Evolutionary conservation across 2,329 filamentous ascomycete species (phyloP).

Genomic region (Mycosphaerella sp.): DNA sequence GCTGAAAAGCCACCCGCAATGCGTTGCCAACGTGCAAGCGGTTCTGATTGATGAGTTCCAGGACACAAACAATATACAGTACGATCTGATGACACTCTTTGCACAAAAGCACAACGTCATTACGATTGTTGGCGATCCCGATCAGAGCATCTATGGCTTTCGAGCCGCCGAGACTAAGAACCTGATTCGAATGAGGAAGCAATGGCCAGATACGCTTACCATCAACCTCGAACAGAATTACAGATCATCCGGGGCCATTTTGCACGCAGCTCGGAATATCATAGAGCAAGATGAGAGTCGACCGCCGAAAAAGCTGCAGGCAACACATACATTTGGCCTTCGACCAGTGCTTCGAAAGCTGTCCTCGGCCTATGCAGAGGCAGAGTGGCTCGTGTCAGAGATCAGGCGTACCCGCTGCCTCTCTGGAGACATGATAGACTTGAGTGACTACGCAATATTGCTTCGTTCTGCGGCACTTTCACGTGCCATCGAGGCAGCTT

Average conservation of each 20-base stretch:
- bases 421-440: conserved; percentile 65
- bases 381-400: conserved; percentile 81
- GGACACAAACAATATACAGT: conserved; percentile 92
- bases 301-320: conserved; percentile 71
- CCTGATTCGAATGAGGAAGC: conserved; percentile 66
- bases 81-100: conserved; percentile 86
- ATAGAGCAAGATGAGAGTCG: conserved; percentile 83
- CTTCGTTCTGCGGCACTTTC: conserved; percentile 80
- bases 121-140: conserved; percentile 91
- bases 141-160: conserved; percentile 97
- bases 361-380: conserved; percentile 64
- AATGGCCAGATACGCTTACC: conserved; percentile 72
- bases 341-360: conserved; percentile 74
- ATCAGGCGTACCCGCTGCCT: conserved; percentile 64
- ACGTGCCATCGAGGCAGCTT: conserved; percentile 72
- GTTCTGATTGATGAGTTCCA: conserved; percentile 97
- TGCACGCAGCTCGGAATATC: conserved; percentile 71
- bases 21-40: conserved; percentile 81
- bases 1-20: conserved; percentile 64
- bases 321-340: conserved; percentile 74
- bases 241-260: conserved; percentile 78
- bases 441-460: conserved; percentile 77
- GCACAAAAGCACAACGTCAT: conserved; percentile 68
- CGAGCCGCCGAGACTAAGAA: conserved; percentile 90
- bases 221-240: conserved; percentile 92